A percentile compares a stretch with the other conserved stretches of the same genome.
Conservation (phyloP, 2,329 filamentous ascomycete species). For the Calonectria pteridis region DNA sequence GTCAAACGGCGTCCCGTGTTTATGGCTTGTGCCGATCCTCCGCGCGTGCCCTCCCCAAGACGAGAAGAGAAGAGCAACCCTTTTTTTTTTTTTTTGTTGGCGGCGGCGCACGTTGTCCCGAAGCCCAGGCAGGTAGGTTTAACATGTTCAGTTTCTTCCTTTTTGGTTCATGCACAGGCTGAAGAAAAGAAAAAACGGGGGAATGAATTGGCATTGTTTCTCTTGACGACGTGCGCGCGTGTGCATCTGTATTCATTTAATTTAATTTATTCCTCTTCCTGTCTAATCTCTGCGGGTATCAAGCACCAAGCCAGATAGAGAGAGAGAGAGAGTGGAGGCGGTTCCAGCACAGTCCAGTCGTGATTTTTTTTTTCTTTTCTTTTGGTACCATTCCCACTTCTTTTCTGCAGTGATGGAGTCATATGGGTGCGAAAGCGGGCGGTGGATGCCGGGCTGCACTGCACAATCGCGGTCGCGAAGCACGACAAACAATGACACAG, state of each 20-base stretch:
- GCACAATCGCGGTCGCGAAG: not conserved
- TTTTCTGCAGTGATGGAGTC: slow-evolving; percentile 8
- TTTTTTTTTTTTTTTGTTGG: slow-evolving; percentile 2
- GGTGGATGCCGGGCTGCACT: not conserved
- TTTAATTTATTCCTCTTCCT: not conserved
- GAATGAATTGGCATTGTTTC: not conserved
- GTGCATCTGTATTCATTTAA: not conserved
- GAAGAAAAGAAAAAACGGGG: not conserved
- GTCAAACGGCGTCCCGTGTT: slow-evolving; percentile 19
- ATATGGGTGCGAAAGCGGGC: slow-evolving; percentile 3
- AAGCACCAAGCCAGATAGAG: no score
- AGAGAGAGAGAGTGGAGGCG: not conserved
- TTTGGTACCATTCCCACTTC: not conserved
- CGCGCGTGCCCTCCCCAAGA: not conserved
- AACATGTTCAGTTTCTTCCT: not conserved
- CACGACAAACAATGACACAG: no score
- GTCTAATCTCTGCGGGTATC: not conserved
- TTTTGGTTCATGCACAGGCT: not conserved
- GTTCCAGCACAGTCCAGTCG: not conserved
- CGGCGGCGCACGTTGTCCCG: not conserved
- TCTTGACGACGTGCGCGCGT: not conserved
- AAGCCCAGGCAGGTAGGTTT: not conserved
- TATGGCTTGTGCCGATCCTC: slow-evolving; percentile 17
- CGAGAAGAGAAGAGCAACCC: not conserved
- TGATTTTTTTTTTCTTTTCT: not conserved